Evolutionary conservation across 2,329 filamentous ascomycete species (phyloP), one percentile per base, ranked within the genome.

Genomic region (Aspergillus sp.): DNA sequence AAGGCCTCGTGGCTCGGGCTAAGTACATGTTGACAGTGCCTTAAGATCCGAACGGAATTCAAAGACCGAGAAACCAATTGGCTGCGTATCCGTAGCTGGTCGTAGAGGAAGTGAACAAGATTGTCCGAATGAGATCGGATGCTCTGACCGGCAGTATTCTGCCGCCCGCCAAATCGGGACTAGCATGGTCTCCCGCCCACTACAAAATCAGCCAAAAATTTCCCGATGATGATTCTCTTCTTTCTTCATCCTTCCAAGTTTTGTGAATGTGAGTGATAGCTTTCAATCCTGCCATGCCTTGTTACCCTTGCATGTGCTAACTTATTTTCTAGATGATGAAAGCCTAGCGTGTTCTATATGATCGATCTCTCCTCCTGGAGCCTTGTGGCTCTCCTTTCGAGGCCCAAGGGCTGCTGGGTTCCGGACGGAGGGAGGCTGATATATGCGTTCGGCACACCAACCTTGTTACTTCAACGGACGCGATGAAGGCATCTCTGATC

Each of bases 381-480:
- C 78, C 81, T 78, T 78, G 78, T 78, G 84, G 89, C 90, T 93
- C 92, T 97, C 85, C 64, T 64, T 84, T 84, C 77, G 82, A 77
- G 78, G 86, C 91, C 89, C 73, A 91, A 97, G 94, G 82, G 93
- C 90, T 88, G 82, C 76, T 59, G 78, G 82, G 85, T 74, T 76
- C 76, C 78, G 78, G 80, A 75, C 76, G 79, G 78, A 76, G 84
- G 83, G 77, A 88, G 84, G 80, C 84, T 99, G 94, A 97, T 86
- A 91, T 91, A 83, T 87, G 94, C 91, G 94, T 97, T 89, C 91
- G 93, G 90, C 94, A 97, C 93, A 96, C 82, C 82, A 82, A 68
- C 88, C 93, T 97, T 97, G 91, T 97, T 95, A 90, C 83, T 79
- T 78, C 57, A 17, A 90, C 92, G 93, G 86, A 96, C 93, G 94